Evolutionary conservation across 2,329 filamentous ascomycete species (phyloP).

Genomic region (Aspergillus sp.): DNA sequence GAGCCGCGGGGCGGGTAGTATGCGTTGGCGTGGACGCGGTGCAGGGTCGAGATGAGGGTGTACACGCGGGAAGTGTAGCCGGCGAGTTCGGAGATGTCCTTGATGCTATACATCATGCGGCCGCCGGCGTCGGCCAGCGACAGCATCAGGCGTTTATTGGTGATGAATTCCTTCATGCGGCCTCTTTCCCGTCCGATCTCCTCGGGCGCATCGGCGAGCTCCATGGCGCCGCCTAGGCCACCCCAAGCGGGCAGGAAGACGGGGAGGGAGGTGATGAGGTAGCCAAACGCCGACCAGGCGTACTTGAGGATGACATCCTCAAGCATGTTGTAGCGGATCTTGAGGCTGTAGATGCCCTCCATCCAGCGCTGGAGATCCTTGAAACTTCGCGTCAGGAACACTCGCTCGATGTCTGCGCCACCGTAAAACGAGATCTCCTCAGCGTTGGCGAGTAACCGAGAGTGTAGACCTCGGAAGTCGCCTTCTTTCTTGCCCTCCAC

Average conservation of each 20-base stretch:
- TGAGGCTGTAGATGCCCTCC: slow-evolving; percentile 96
- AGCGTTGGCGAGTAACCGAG: slow-evolving; percentile 90
- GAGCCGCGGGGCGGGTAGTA: slow-evolving; percentile 70
- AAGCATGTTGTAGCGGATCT: slow-evolving; percentile 97
- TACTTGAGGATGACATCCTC: slow-evolving; percentile 99
- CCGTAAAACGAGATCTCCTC: slow-evolving; percentile 98
- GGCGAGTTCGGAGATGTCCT: slow-evolving; percentile 91
- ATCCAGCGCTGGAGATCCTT: slow-evolving; percentile 93
- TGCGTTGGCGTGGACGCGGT: slow-evolving; percentile 86
- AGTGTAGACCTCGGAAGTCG: slow-evolving; percentile 88
- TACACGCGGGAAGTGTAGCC: slow-evolving; percentile 96
- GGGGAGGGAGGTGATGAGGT: slow-evolving; percentile 86
- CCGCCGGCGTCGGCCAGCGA: slow-evolving; percentile 94
- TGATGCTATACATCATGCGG: slow-evolving; percentile 99
- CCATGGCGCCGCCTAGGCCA: slow-evolving; percentile 71
- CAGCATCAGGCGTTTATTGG: slow-evolving; percentile 97
- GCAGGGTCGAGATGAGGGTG: slow-evolving; percentile 89
- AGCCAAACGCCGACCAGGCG: slow-evolving; percentile 97
- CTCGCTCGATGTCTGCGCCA: slow-evolving; percentile 90
- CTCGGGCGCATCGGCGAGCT: slow-evolving; percentile 52
- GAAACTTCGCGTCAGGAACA: slow-evolving; percentile 88
- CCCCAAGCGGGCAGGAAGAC: slow-evolving; percentile 95
- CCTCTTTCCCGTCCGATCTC: slow-evolving; percentile 63
- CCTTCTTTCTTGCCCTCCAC: slow-evolving; percentile 94
- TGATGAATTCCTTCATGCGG: slow-evolving; percentile 98